phyloP scores from a whole-genome alignment of 129 eudicot species.

The carrot (Daucus carota) region DH1_v3.0 NC_030384.2:17753501-17754000 shows the following conservation, averaged over 20 bases:
- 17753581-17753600: no score
- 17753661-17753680: no score
- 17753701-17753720: no score
- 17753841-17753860: neutral
- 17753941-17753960: neutral
- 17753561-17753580: no score
- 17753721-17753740: no score
- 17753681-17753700: no score
- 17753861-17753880: neutral
- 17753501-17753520: no score
- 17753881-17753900: neutral
- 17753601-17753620: no score
- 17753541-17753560: no score
- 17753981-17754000: neutral
- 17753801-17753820: neutral
- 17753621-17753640: no score
- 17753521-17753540: no score
- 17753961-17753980: neutral
- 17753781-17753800: neutral
- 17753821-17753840: neutral
- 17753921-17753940: neutral
- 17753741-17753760: neutral
- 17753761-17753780: neutral
- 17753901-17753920: neutral
- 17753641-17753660: no score